Evolutionary conservation across 805 yeast species (phyloP).

Genomic region (Sporopachydermia lactativora): DNA sequence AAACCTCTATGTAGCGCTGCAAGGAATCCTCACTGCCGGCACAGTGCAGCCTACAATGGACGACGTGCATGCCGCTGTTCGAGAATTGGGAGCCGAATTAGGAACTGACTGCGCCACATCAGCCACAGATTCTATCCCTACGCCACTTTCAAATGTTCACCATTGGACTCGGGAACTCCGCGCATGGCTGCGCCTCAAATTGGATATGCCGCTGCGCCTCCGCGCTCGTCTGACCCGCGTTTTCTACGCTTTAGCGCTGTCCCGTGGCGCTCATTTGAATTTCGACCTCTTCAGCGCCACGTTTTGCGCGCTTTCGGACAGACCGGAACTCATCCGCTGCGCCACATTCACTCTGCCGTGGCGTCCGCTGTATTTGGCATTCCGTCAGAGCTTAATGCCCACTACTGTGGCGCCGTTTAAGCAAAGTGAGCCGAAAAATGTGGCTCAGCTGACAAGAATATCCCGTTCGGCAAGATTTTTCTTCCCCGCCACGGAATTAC

Average conservation of each 20-base stretch:
- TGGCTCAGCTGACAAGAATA: constrained; percentile 22
- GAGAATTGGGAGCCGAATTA: constrained; percentile 16
- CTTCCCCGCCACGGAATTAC: constrained; percentile 30
- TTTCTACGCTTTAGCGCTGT: constrained; percentile 56
- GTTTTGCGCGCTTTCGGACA: constrained; percentile 42
- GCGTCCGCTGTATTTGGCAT: constrained; percentile 28
- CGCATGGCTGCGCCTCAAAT: constrained; percentile 65
- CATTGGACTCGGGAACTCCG: constrained; percentile 83
- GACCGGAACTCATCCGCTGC: constrained; percentile 25
- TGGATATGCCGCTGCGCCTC: constrained; percentile 57
- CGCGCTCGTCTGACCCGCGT: constrained; percentile 51
- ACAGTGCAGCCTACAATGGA: constrained; percentile 40
- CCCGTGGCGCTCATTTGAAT: constrained; percentile 56
- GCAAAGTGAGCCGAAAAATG: constrained; percentile 16
- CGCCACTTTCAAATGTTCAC: constrained; percentile 55
- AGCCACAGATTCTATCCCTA: no score
- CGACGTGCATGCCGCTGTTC: constrained; percentile 38
- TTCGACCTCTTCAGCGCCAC: constrained; percentile 46
- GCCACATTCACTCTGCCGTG: constrained; percentile 36
- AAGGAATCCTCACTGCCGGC: constrained; percentile 28
- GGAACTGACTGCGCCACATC: neutral
- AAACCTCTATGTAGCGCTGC: constrained; percentile 65
- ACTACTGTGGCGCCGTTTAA: neutral
- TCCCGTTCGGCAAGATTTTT: constrained; percentile 41
- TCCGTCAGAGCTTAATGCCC: constrained; percentile 10